Base-by-base conservation (phyloP, 768 basidiomycete genomes). In the Tylopilus plumbeoviolaceoides region DNA sequence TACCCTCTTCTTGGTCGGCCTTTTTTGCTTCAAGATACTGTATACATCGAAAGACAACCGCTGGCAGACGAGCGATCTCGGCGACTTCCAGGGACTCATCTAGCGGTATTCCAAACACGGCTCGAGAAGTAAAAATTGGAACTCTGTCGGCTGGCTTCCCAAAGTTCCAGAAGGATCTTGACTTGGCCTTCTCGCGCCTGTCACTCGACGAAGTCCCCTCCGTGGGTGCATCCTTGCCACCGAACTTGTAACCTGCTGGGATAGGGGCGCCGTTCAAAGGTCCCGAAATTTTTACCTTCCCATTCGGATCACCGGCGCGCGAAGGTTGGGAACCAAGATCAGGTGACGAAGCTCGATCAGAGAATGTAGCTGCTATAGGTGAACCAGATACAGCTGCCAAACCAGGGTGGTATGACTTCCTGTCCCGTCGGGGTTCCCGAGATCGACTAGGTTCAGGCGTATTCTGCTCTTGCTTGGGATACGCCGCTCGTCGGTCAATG, bases 1-100 rank as follows among this genome's bases (percentile, higher is more conserved):
- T 95, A 31, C 97, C 97, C 71, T 99, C 97, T 65, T 99, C 97
- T 59, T 90, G 84, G 56, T 98, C 91, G 20, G 97, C 95, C 67
- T 90, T 81, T 75, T 95, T 95, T 18, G 83, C 81, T 73, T 98
- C 92, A 50, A 99, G 75, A 72, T 95, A 99, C 65, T 97, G 87
- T 59, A 99, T 95, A 59, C 87, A 89, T 49, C 97, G 84, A 76
- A 95, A 99, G 31, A 97, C 87, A 60, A 98, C 88, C 7, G 95
- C 91, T 4, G 97, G 97, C 20, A 99, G 76, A 61, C 87, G 86
- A 48, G 87, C 94, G 51, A 98, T 91, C 64, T 91, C 82, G 17
- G 91, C 87, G 23, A 98, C 83, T 1, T 91, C 87, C 30, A 99
- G 78, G 1, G 93, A 86, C 53, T 98, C 94, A 53, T 89, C 83